Base-by-base conservation (phyloP, 345 rosid genomes). In the Syzygium aqueum region DNA sequence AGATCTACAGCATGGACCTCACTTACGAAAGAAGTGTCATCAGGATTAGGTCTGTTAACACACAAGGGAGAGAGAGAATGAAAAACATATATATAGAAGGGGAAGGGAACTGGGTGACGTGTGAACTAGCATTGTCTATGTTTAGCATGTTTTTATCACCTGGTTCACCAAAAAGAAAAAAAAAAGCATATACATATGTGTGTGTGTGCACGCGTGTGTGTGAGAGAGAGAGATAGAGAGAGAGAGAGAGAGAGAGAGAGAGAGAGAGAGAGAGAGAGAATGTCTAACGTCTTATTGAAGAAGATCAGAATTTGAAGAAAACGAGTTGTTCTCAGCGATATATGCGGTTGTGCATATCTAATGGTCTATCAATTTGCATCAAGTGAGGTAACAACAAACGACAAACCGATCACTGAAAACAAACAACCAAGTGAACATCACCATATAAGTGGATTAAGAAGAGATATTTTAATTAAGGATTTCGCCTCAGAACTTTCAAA, bases 181-280 rank as follows among this genome's bases (percentile, higher is more conserved):
- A 67, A 67, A 12, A 17, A 8, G 4, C 11, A 54, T 56, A 21
- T 22, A 52, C 53, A 15, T 52, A 6, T 5, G 19, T 15, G 53
- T 51, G 3, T 12, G 17, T 0, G 0, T 2, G 67, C 2, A 2
- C 0, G 33, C 0, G 17, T 3, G 0, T 2, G 54, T 4, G 54
- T 15, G 21, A 3, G 21, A 6, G 40, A 63, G 11, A 15, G 56
- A 53, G 56, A 63, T 10, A 13, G 77, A 28, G 77, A 28, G 56
- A 16, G 54, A 16, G 54, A 53, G 54, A 53, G 23, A 53, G 23
- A 53, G 53, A 52, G 53, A 53, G 23, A 53, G 23, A 19, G 23
- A 19, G 21, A 7, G 21, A 15, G 40, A 65, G 11, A 17, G 59
- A 54, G 59, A 65, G 22, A 14, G 78, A 30, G 77, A 30, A 11